Evolutionary conservation across 805 yeast genomes (phyloP).

Genomic region (Hanseniaspora vineae): DNA sequence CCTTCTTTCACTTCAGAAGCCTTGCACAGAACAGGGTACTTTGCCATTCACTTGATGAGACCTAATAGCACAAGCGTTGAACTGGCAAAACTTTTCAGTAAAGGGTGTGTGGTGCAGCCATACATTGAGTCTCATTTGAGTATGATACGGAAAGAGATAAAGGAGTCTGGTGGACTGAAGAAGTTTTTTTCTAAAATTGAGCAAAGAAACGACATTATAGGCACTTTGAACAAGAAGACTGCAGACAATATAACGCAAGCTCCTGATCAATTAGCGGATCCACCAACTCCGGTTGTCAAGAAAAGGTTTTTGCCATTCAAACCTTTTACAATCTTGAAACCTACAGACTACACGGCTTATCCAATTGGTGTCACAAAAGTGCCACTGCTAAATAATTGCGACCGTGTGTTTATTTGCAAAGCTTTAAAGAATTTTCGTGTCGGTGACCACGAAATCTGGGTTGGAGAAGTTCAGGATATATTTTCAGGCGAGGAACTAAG

Average conservation of each 20-base stretch:
- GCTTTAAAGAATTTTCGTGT: slow-evolving; percentile 38
- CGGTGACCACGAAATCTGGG: slow-evolving; percentile 86
- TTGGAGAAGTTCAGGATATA: slow-evolving; percentile 60
- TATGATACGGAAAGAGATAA: slow-evolving; percentile 7
- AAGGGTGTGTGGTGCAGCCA: slow-evolving; percentile 27
- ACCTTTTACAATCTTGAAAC: slow-evolving; percentile 39
- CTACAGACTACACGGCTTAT: slow-evolving; percentile 25
- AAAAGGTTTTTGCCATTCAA: slow-evolving; percentile 24
- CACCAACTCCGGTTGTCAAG: slow-evolving; percentile 1
- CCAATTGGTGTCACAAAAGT: slow-evolving; percentile 11
- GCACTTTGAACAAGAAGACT: slow-evolving; percentile 5
- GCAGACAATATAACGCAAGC: slow-evolving; percentile 15
- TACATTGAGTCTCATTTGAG: not conserved
- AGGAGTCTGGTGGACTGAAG: slow-evolving; percentile 1
- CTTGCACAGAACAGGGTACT: slow-evolving; percentile 40
- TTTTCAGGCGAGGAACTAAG: slow-evolving; percentile 13
- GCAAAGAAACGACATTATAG: not conserved
- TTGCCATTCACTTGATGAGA: slow-evolving; percentile 61
- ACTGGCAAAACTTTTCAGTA: slow-evolving; percentile 57
- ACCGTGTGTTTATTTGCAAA: slow-evolving; percentile 50
- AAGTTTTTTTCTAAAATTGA: not conserved
- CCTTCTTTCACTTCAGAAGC: slow-evolving; percentile 72
- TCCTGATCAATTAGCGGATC: slow-evolving; percentile 20
- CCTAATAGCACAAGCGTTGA: slow-evolving; percentile 43
- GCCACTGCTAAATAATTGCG: slow-evolving; percentile 48